Conservation (phyloP, 1,284 basidiomycete species). For the Entoloma clypeatum region DNA sequence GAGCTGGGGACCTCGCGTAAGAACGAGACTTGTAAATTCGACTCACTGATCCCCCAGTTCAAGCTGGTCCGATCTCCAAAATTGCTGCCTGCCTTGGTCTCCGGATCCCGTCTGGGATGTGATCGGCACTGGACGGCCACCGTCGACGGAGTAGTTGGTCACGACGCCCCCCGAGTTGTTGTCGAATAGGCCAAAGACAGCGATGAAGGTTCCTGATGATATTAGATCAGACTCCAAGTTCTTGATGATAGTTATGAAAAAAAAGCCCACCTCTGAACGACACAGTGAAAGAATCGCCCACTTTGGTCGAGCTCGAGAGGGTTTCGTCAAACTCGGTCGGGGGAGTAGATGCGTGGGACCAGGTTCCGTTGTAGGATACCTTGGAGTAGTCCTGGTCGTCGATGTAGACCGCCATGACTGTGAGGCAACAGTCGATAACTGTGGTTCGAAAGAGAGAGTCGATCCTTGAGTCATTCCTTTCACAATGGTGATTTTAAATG, state of each 20-base stretch:
- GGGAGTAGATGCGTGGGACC: constrained; percentile 28
- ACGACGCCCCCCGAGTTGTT: constrained; percentile 27
- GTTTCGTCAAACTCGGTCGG: constrained; percentile 25
- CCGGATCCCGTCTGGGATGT: constrained; percentile 21
- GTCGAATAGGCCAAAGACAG: constrained; percentile 30
- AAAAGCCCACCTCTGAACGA: constrained; percentile 26
- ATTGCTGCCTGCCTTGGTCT: constrained; percentile 27
- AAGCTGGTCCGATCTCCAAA: constrained; percentile 26
- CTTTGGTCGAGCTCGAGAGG: constrained; percentile 28
- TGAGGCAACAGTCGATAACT: neutral
- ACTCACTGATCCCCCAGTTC: constrained; percentile 26
- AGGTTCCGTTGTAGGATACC: constrained; percentile 28
- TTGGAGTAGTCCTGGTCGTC: constrained; percentile 29
- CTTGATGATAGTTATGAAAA: neutral
- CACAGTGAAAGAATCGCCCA: constrained; percentile 30
- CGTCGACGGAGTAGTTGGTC: constrained; percentile 30
- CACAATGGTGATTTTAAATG: too few species aligned
- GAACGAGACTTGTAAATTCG: neutral
- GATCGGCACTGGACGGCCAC: constrained; percentile 17
- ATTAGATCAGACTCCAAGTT: constrained; percentile 1
- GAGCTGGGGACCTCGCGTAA: neutral
- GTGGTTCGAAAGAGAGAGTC: constrained; percentile 3
- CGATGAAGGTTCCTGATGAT: constrained; percentile 23
- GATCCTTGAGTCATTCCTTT: too few species aligned
- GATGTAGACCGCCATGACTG: constrained; percentile 20